Percentiles rank a stretch among this genome's conserved stretches.
Evolutionary conservation across 768 basidiomycete genomes (phyloP).

Genomic region (Hericium alpestre): DNA sequence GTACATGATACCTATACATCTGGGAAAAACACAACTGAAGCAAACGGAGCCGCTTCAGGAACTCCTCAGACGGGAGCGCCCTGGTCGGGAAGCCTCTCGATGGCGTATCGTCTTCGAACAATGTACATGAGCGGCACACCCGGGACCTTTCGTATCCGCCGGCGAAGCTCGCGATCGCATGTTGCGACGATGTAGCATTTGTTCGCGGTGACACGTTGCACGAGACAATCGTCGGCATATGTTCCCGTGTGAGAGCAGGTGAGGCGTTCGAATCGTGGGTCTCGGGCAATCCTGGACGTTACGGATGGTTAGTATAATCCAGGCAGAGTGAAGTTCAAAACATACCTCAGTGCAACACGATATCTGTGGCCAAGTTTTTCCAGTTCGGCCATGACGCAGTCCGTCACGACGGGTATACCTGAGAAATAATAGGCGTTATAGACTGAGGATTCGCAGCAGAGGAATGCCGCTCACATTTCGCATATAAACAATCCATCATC

Average conservation of each 20-base stretch:
- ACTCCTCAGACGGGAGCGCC: constrained; percentile 49
- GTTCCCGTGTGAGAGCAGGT: constrained; percentile 88
- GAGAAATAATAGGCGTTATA: neutral
- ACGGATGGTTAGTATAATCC: constrained; percentile 4
- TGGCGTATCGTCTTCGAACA: constrained; percentile 82
- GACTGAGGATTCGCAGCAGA: constrained; percentile 5
- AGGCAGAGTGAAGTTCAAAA: constrained; percentile 5
- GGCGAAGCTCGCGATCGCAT: constrained; percentile 88
- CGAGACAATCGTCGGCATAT: constrained; percentile 98
- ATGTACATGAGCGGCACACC: constrained; percentile 98
- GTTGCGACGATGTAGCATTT: constrained; percentile 97
- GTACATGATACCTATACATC: too few species aligned
- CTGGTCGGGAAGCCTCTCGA: constrained; percentile 91
- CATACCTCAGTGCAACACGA: constrained; percentile 85
- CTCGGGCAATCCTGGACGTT: constrained; percentile 76
- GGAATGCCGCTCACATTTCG: constrained; percentile 63
- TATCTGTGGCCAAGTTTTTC: constrained; percentile 96
- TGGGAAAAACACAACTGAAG: too few species aligned
- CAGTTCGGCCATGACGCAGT: constrained; percentile 96
- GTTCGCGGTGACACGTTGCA: constrained; percentile 89
- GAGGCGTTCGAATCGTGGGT: constrained; percentile 92
- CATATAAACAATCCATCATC: constrained; percentile 99
- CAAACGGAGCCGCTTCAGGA: neutral
- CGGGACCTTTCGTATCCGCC: constrained; percentile 84
- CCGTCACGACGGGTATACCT: constrained; percentile 99